Percentiles rank a stretch among this genome's conserved stretches.
Evolutionary conservation across 495 filamentous ascomycete genomes (phyloP).

Genomic region (Darksidea phi): DNA sequence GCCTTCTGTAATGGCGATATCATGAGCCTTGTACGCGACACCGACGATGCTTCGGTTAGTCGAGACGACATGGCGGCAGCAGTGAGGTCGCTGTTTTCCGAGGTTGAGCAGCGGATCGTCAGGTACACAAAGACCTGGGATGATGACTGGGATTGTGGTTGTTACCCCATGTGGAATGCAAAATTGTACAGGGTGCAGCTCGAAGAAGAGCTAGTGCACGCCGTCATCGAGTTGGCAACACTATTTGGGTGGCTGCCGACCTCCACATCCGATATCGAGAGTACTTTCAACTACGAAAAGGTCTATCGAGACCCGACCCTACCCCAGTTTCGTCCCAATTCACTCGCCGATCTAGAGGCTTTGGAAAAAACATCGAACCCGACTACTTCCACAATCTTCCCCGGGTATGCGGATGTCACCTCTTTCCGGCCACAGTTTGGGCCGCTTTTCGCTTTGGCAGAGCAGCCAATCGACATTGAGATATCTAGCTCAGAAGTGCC

Average conservation of each 20-base stretch:
- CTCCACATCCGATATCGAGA: not conserved
- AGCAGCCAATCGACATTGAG: too few relatives aligned
- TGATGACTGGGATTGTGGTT: slow-evolving; percentile 4
- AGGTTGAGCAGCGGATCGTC: slow-evolving; percentile 5
- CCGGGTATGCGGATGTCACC: not conserved
- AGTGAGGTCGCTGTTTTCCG: slow-evolving; percentile 2
- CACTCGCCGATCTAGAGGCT: slow-evolving; percentile 9
- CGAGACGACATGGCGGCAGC: not conserved
- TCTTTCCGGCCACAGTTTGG: too few relatives aligned
- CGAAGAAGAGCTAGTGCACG: slow-evolving; percentile 14
- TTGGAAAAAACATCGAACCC: not conserved
- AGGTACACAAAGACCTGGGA: slow-evolving; percentile 1
- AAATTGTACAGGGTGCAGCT: slow-evolving; percentile 28
- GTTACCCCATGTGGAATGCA: slow-evolving; percentile 27
- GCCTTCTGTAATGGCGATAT: not conserved
- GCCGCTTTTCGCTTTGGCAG: too few relatives aligned
- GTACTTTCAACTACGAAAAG: not conserved
- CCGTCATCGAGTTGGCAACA: slow-evolving; percentile 9
- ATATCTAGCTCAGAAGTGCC: too few relatives aligned
- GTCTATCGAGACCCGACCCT: slow-evolving; percentile 28
- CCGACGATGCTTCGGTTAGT: not conserved
- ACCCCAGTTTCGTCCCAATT: slow-evolving; percentile 35
- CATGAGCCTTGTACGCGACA: slow-evolving; percentile 2
- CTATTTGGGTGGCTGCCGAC: slow-evolving; percentile 19
- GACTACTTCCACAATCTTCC: not conserved